phyloP scores from a whole-genome alignment of 2,329 filamentous ascomycete species.

The Aspergillus sp. region DNA sequence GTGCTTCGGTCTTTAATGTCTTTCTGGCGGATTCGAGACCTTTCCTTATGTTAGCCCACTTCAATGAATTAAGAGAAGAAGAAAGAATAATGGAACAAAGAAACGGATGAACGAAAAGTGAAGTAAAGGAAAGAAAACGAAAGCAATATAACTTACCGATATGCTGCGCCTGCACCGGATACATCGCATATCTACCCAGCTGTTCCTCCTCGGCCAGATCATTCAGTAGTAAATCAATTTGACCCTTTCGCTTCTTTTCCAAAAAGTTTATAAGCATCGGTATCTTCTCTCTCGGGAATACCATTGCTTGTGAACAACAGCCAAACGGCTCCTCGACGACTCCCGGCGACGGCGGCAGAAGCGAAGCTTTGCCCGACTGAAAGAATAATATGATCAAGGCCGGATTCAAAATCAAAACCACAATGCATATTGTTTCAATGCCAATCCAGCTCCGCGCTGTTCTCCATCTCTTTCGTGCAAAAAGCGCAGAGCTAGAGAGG shows the following conservation, averaged over 20 bases:
- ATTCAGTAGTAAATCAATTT: background rate
- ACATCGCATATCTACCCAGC: background rate
- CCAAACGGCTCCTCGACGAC: background rate
- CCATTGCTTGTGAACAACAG: background rate
- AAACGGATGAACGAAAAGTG: too few relatives aligned
- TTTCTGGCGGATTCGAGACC: background rate
- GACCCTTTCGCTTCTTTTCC: background rate
- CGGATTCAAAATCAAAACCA: background rate
- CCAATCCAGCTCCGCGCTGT: background rate
- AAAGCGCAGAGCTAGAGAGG: background rate
- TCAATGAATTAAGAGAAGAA: background rate
- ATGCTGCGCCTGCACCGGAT: background rate
- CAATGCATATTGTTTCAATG: background rate
- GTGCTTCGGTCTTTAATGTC: background rate
- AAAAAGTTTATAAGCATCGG: background rate
- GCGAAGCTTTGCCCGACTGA: background rate
- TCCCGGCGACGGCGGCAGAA: background rate
- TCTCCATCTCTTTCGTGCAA: background rate
- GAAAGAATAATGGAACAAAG: background rate
- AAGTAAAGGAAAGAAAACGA: background rate
- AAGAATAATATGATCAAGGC: background rate
- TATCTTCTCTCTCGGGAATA: background rate
- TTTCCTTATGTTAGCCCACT: background rate
- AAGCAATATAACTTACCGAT: background rate
- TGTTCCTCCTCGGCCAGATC: background rate